Percentiles rank a stretch among this genome's conserved stretches.
Evolutionary conservation across 2,329 filamentous ascomycete species (phyloP).

Genomic region (Triangularia verruculosa): DNA sequence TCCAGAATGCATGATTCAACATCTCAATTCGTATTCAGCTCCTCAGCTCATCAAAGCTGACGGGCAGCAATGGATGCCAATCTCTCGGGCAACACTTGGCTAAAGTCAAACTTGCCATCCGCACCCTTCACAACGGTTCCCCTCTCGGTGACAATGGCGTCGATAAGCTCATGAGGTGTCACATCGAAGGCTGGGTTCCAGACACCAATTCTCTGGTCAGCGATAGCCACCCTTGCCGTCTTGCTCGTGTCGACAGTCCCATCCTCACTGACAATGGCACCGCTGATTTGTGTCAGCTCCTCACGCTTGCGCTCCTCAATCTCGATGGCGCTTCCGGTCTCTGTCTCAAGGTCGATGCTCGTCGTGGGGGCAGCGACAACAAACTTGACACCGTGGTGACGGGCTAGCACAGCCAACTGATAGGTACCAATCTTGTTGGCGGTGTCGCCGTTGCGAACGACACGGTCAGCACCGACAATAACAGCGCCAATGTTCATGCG

Average conservation of each 20-base stretch:
- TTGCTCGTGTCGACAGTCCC: constrained; percentile 60
- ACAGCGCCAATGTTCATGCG: constrained; percentile 75
- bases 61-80: constrained; percentile 42
- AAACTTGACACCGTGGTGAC: constrained; percentile 86
- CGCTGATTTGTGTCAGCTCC: constrained; percentile 82
- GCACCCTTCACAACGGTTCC: constrained; percentile 77
- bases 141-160: constrained; percentile 90
- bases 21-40: neutral
- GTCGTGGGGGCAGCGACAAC: constrained; percentile 92
- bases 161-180: constrained; percentile 83
- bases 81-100: constrained; percentile 53
- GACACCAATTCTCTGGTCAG: constrained; percentile 72
- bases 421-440: constrained; percentile 99
- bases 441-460: constrained; percentile 94
- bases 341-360: constrained; percentile 82
- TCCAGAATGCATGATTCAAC: neutral
- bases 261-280: constrained; percentile 64
- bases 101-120: constrained; percentile 67
- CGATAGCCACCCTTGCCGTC: constrained; percentile 74
- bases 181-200: constrained; percentile 99
- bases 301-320: constrained; percentile 83
- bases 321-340: constrained; percentile 73
- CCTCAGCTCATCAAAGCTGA: neutral
- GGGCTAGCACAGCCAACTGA: constrained; percentile 83
- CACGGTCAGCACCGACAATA: constrained; percentile 90